These are phyloP conservation scores for Murraya paniculata DNA, from an alignment of 345 rosid genomes.

Conservation along the genomic window DNA sequence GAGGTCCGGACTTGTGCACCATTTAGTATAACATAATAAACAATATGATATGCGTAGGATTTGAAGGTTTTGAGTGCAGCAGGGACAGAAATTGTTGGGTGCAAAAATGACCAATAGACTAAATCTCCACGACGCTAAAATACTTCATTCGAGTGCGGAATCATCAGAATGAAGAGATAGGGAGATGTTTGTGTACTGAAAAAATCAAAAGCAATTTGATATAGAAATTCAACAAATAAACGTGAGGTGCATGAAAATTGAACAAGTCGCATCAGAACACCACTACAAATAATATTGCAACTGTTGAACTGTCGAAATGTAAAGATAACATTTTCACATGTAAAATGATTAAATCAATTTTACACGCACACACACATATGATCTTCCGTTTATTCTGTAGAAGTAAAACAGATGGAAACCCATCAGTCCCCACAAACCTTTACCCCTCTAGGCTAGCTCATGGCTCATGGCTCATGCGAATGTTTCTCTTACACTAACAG, in stretches of 20 bases:
- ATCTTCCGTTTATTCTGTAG: background rate
- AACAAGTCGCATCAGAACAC: background rate
- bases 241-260: background rate
- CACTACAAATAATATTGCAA: background rate
- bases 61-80: background rate
- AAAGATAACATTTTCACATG: background rate
- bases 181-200: too few species aligned
- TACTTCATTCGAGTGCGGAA: background rate
- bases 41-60: too few species aligned
- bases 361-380: too few species aligned
- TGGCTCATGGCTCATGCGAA: background rate
- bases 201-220: background rate
- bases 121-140: background rate
- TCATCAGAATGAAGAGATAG: background rate
- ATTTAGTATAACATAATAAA: too few species aligned
- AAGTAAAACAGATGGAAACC: background rate
- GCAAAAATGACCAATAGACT: background rate
- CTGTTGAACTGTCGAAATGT: background rate
- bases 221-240: background rate
- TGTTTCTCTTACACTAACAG: constrained; percentile 3
- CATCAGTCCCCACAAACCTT: background rate
- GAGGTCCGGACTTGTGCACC: too few species aligned
- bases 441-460: too few species aligned
- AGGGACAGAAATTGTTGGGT: background rate
- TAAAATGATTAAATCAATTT: background rate